Conservation (phyloP, 2,329 filamentous ascomycete genomes). For the Furcasterigmium sp. region DNA sequence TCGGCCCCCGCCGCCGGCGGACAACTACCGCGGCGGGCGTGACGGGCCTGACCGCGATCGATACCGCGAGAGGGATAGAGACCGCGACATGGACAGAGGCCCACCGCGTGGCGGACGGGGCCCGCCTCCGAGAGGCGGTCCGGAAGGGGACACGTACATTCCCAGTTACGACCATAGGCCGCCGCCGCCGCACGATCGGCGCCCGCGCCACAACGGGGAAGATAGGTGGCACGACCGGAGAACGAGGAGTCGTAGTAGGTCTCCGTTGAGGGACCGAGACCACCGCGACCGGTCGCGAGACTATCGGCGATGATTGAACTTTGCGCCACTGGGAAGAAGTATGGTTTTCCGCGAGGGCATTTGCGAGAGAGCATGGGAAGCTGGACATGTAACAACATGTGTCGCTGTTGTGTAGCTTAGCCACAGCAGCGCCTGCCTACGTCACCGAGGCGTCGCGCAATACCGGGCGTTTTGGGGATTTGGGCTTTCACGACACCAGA, state of each 20-base stretch:
- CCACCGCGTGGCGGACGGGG: slow-evolving; percentile 14
- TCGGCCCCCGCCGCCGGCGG: slow-evolving; percentile 42
- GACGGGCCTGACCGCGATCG: slow-evolving; percentile 33
- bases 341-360: no score
- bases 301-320: slow-evolving; percentile 46
- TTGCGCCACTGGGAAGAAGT: no score
- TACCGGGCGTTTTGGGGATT: no score
- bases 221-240: slow-evolving; percentile 26
- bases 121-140: slow-evolving; percentile 19
- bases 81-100: slow-evolving; percentile 24
- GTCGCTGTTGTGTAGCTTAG: no score
- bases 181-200: slow-evolving; percentile 10
- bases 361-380: no score
- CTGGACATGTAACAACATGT: no score
- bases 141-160: slow-evolving; percentile 45
- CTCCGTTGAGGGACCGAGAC: slow-evolving; percentile 31
- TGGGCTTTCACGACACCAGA: no score
- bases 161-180: slow-evolving; percentile 31
- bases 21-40: slow-evolving; percentile 24
- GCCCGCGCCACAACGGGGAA: slow-evolving; percentile 14
- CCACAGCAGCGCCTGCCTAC: no score
- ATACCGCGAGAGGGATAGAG: slow-evolving; percentile 25
- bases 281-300: background rate
- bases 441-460: no score
- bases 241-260: slow-evolving; percentile 34